Conservation (phyloP, 75 land plant species). For the Pseudotsuga menziesii region DNA sequence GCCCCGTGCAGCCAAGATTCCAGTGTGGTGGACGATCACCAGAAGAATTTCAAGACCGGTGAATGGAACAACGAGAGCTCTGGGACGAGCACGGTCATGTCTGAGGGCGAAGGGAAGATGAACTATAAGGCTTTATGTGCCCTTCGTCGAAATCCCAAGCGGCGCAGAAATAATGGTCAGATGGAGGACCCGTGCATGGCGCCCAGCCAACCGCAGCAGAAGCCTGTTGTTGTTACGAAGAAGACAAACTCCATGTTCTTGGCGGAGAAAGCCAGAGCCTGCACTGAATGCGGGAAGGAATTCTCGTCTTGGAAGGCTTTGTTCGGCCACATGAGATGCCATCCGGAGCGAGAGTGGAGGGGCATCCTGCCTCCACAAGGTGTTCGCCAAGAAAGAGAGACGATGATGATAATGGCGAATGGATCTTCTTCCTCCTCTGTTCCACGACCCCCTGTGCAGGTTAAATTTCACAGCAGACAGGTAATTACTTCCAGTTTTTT, state of each 20-base stretch:
- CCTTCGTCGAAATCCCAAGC: not conserved
- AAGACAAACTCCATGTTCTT: not conserved
- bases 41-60: not conserved
- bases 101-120: not conserved
- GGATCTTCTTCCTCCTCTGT: no score
- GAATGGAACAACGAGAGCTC: not conserved
- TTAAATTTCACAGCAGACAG: not conserved
- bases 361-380: conserved; percentile 59
- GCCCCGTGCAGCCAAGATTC: not conserved
- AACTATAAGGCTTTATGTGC: not conserved
- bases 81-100: no score
- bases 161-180: not conserved
- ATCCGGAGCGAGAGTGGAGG: conserved; percentile 73
- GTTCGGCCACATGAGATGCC: conserved; percentile 78
- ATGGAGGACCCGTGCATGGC: no score
- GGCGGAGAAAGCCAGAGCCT: conserved; percentile 14
- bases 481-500: not conserved
- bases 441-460: not conserved
- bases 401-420: not conserved
- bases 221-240: not conserved
- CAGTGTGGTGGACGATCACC: not conserved
- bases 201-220: not conserved
- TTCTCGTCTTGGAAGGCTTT: conserved; percentile 71
- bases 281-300: conserved; percentile 62
- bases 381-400: conserved; percentile 5